Evolutionary conservation across 75 land plant genomes (phyloP), one percentile per base, ranked within the genome.

Genomic region (Ceratopteris richardii): DNA sequence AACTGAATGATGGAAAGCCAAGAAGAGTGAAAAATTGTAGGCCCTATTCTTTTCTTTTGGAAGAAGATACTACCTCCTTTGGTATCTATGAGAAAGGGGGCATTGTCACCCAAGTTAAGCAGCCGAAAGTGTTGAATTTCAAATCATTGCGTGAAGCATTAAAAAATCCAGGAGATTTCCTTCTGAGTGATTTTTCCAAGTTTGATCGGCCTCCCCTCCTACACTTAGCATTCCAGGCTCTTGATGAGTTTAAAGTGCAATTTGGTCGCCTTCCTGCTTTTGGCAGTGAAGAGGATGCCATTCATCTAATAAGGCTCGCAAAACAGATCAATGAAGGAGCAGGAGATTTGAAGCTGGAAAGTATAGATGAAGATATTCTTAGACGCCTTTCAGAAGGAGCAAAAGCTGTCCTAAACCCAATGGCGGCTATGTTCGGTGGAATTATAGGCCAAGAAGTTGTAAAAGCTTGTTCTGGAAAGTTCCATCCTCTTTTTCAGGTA

Each of bases 371-470:
- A 26, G 74, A 68, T 22, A 58, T 90, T 54, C 62, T 90, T 18
- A 66, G 67, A 50, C 71, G 70, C 27, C 79, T 90, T 63, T 76
- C 93, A n/a, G 77, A 74, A 80, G 97, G 97, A 50, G 69, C 97
- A 1, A 63, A 79, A 18, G 94, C 94, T 21, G 78, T 87, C 44
- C 46, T 92, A 51, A 92, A 82, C 73, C 97, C 97, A 2, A 92
- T 92, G 97, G 97, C 92, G 51, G 92, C 96, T 9, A 84, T 90
- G 78, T 87, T 90, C 79, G 96, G 96, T 54, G 96, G 93, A 27
- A 77, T 90, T 62, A 83, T 87, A 41, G 96, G 92, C 12, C 96
- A 90, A 57, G 96, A 90, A 58, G 87, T 90, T n/a, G 78, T 83
- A 31, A 90, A 90, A 53, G 92, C 93, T 0, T 90, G 93, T 75